phyloP scores from a whole-genome alignment of 2,329 filamentous ascomycete genomes.

The Claviceps sp. region DNA sequence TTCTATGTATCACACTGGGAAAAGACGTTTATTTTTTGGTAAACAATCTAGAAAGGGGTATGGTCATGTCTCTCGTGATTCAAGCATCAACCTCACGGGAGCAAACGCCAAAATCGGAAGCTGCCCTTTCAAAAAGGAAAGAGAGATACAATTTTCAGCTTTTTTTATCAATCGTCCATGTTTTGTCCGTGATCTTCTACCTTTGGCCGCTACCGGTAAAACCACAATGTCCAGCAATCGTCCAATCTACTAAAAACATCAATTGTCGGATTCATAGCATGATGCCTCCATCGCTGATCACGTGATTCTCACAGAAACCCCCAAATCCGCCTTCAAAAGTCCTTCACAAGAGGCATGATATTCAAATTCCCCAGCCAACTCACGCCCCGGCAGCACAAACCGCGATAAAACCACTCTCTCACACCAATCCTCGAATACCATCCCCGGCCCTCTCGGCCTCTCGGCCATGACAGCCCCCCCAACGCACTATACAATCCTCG shows the following conservation, averaged over 20 bases:
- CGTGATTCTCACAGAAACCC: not conserved
- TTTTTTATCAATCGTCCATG: not conserved
- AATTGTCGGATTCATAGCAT: not conserved
- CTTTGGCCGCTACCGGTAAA: too few species aligned
- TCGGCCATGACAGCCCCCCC: constrained; percentile 7
- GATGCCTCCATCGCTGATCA: not conserved
- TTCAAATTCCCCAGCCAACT: not conserved
- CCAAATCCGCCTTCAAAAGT: not conserved
- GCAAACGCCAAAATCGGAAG: too few species aligned
- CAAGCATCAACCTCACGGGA: too few species aligned
- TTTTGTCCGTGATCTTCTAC: not conserved
- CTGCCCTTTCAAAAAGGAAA: not conserved
- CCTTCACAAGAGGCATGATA: not conserved
- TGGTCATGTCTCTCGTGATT: too few species aligned
- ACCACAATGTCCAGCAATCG: too few species aligned
- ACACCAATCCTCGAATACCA: not conserved
- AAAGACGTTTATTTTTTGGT: not conserved
- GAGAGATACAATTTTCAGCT: not conserved
- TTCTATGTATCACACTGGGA: constrained; percentile 15
- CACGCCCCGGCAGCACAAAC: too few species aligned
- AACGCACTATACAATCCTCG: constrained; percentile 49
- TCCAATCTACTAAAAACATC: not conserved
- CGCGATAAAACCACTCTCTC: too few species aligned
- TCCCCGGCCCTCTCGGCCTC: not conserved
- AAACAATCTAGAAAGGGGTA: too few species aligned